Evolutionary conservation across 805 yeast genomes (phyloP).

Genomic region (Maudiozyma turicensis): DNA sequence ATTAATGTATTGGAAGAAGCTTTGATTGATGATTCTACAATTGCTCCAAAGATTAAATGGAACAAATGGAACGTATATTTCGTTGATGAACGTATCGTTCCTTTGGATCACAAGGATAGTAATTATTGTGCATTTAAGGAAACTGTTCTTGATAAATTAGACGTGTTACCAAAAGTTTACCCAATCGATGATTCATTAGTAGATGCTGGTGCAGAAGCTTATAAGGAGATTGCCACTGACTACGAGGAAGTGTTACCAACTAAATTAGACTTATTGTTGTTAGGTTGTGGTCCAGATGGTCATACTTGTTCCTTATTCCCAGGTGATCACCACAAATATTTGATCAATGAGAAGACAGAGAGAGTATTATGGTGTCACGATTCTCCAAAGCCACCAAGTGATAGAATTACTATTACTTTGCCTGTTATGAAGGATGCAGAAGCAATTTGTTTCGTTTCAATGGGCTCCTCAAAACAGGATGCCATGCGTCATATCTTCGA

Average conservation of each 20-base stretch:
- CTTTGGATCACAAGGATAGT: slow-evolving; percentile 72
- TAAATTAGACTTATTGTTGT: slow-evolving; percentile 51
- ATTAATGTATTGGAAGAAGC: slow-evolving; percentile 60
- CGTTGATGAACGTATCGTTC: slow-evolving; percentile 86
- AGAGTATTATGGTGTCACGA: slow-evolving; percentile 59
- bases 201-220: slow-evolving; percentile 43
- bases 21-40: slow-evolving; percentile 45
- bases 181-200: slow-evolving; percentile 58
- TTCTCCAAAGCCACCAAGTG: slow-evolving; percentile 90
- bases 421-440: slow-evolving; percentile 48
- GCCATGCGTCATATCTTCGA: slow-evolving; percentile 64
- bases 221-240: slow-evolving; percentile 48
- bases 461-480: slow-evolving; percentile 75
- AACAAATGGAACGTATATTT: slow-evolving; percentile 71
- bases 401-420: slow-evolving; percentile 82
- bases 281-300: slow-evolving; percentile 95
- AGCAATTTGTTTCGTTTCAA: slow-evolving; percentile 71
- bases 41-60: slow-evolving; percentile 48
- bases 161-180: slow-evolving; percentile 36
- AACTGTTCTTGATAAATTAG: slow-evolving; percentile 45
- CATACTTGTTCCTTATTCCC: slow-evolving; percentile 93
- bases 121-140: slow-evolving; percentile 72
- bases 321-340: slow-evolving; percentile 47
- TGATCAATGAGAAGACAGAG: slow-evolving; percentile 39
- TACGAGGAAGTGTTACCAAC: slow-evolving; percentile 52